These are phyloP conservation scores for Cercospora nicotianae DNA, from an alignment of 2,329 filamentous ascomycete species.

Conservation along the genomic window DNA sequence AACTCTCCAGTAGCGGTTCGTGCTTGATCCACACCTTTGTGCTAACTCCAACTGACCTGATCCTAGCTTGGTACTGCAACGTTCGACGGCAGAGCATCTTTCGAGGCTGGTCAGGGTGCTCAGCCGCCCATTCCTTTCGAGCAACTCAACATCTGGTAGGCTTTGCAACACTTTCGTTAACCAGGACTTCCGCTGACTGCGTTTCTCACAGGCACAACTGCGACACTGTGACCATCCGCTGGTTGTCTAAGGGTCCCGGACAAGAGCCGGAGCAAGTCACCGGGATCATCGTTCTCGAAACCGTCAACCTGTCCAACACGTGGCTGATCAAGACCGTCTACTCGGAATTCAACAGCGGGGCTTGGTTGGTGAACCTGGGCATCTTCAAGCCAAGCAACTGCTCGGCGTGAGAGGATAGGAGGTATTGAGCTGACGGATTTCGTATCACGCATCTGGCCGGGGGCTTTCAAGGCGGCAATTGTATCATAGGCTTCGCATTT, in stretches of 20 bases:
- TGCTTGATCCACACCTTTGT: not conserved
- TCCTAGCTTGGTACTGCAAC: constrained; percentile 31
- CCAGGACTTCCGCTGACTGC: not conserved
- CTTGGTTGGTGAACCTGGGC: constrained; percentile 38
- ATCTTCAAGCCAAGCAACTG: constrained; percentile 34
- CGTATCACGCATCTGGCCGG: not conserved
- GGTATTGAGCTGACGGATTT: not conserved
- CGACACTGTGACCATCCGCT: constrained; percentile 35
- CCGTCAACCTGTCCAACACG: constrained; percentile 19
- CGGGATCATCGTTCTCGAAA: constrained; percentile 38
- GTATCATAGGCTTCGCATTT: not conserved
- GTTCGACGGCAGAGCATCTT: constrained; percentile 31
- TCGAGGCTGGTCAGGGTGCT: constrained; percentile 31
- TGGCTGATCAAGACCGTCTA: constrained; percentile 39
- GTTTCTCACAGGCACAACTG: constrained; percentile 32
- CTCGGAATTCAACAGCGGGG: constrained; percentile 40
- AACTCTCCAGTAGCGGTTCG: constrained; percentile 29
- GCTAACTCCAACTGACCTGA: not conserved
- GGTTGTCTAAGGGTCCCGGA: constrained; percentile 28
- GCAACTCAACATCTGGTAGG: constrained; percentile 35
- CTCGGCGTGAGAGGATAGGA: constrained; percentile 18
- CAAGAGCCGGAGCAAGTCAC: constrained; percentile 30
- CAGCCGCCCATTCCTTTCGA: constrained; percentile 37
- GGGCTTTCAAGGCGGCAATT: not conserved
- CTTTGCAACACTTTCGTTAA: not conserved